Evolutionary conservation across 1,139 yeast species (phyloP).

Genomic region (Protomyces inouyei): DNA sequence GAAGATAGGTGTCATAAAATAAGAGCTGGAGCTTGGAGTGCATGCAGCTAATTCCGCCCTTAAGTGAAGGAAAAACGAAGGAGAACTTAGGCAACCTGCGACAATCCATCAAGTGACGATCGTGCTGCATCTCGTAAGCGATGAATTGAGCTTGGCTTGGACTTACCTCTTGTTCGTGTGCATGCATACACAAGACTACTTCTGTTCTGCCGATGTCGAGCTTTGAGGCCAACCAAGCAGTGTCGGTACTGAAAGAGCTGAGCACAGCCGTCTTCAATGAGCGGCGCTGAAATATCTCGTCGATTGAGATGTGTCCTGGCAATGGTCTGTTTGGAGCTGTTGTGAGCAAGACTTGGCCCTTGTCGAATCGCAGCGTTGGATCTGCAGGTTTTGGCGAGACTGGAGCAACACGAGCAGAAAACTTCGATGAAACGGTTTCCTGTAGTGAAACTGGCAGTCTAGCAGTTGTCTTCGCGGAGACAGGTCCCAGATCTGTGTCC

Average conservation of each 20-base stretch:
- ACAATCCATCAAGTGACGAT: not conserved
- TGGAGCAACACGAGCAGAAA: too few relatives aligned
- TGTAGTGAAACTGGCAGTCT: too few relatives aligned
- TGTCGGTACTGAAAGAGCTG: slow-evolving; percentile 31
- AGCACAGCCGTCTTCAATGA: slow-evolving; percentile 31
- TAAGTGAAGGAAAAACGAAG: slow-evolving; percentile 24
- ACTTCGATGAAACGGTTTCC: too few relatives aligned
- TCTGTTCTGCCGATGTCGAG: slow-evolving; percentile 24
- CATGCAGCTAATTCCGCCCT: slow-evolving; percentile 31
- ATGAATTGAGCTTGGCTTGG: not conserved
- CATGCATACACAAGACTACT: slow-evolving; percentile 29
- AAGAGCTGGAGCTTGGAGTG: slow-evolving; percentile 35
- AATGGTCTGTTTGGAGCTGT: slow-evolving; percentile 31
- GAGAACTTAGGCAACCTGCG: slow-evolving; percentile 6
- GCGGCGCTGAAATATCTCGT: slow-evolving; percentile 32
- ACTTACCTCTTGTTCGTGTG: slow-evolving; percentile 29
- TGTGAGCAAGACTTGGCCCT: slow-evolving; percentile 33
- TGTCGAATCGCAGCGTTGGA: slow-evolving; percentile 5
- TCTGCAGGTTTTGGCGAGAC: not conserved
- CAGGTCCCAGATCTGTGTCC: not conserved
- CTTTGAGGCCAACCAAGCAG: slow-evolving; percentile 26
- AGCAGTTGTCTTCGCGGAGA: too few relatives aligned
- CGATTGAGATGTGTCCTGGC: slow-evolving; percentile 30
- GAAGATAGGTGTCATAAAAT: slow-evolving; percentile 32
- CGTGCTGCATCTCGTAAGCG: not conserved